A percentile compares a stretch with the other conserved stretches of the same genome.
These are phyloP conservation scores for Salvia miltiorrhiza DNA, from an alignment of 257 asterid species.

Conservation along the genomic window DNA sequence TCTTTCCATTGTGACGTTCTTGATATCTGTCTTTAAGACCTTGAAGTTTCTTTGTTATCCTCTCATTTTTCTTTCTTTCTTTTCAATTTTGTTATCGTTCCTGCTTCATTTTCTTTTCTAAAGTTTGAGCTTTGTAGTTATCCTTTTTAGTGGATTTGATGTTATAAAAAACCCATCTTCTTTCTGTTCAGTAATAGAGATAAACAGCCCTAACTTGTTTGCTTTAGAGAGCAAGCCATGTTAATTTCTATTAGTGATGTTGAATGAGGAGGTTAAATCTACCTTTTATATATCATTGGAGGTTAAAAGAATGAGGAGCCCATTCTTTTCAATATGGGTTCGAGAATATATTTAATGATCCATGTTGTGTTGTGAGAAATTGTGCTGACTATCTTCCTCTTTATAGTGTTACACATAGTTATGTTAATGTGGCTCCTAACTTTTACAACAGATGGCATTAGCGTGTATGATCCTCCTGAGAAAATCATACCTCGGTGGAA, in stretches of 20 bases:
- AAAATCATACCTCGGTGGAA: slow-evolving; percentile 92
- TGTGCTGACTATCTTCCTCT: background rate
- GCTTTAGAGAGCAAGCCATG: background rate
- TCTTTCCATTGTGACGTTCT: background rate
- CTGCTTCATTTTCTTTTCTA: background rate
- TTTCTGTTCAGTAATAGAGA: background rate
- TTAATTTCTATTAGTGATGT: background rate
- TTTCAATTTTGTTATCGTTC: background rate
- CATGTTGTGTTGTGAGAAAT: background rate
- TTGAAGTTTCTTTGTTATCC: background rate
- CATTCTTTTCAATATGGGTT: too few species aligned
- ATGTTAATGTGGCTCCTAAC: slow-evolving; percentile 18
- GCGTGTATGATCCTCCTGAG: slow-evolving; percentile 84
- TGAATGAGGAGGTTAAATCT: too few species aligned
- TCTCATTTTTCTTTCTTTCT: background rate
- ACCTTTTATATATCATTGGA: too few species aligned
- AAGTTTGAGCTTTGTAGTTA: background rate
- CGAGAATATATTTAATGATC: too few species aligned
- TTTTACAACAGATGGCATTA: slow-evolving; percentile 68
- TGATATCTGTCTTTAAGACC: background rate
- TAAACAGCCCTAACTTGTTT: background rate
- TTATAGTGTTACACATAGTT: background rate
- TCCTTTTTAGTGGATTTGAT: background rate
- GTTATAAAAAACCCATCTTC: background rate
- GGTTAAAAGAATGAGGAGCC: too few species aligned